phyloP scores from a whole-genome alignment of 2,329 filamentous ascomycete species.

The Shiraia bambusicola region DNA sequence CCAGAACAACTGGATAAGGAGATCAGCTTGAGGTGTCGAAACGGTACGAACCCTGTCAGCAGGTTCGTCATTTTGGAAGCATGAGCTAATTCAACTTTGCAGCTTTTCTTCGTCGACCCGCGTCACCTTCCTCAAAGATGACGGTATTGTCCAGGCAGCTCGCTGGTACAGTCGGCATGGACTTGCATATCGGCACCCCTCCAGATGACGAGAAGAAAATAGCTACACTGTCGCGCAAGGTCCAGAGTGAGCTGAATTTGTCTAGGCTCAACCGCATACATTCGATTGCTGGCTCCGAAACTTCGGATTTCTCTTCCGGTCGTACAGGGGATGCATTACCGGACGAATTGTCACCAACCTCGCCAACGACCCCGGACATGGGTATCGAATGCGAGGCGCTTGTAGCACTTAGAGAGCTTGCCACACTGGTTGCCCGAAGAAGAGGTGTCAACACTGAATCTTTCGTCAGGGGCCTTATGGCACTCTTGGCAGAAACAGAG shows the following conservation, averaged over 20 bases:
- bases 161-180: slow-evolving; percentile 23
- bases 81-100: slow-evolving; percentile 1
- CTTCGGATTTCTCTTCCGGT: slow-evolving; percentile 38
- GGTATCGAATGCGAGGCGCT: slow-evolving; percentile 33
- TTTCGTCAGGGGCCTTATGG: slow-evolving; percentile 39
- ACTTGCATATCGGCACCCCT: slow-evolving; percentile 38
- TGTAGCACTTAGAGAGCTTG: slow-evolving; percentile 39
- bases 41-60: slow-evolving; percentile 27
- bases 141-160: slow-evolving; percentile 43
- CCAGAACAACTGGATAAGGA: slow-evolving; percentile 25
- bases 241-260: slow-evolving; percentile 34
- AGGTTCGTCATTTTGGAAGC: too few relatives aligned
- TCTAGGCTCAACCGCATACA: slow-evolving; percentile 7
- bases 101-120: slow-evolving; percentile 31
- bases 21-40: slow-evolving; percentile 27
- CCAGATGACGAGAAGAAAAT: slow-evolving; percentile 14
- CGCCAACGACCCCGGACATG: slow-evolving; percentile 6
- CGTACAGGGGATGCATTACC: slow-evolving; percentile 33
- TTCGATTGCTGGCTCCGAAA: slow-evolving; percentile 10
- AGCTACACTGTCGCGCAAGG: slow-evolving; percentile 28
- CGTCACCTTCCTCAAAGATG: slow-evolving; percentile 46
- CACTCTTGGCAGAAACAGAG: slow-evolving; percentile 27
- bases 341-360: slow-evolving; percentile 24
- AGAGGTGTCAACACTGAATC: slow-evolving; percentile 36
- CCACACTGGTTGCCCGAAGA: slow-evolving; percentile 36